Evolutionary conservation across 2,329 filamentous ascomycete genomes (phyloP).

Genomic region (Amesomyces nigricolor): DNA sequence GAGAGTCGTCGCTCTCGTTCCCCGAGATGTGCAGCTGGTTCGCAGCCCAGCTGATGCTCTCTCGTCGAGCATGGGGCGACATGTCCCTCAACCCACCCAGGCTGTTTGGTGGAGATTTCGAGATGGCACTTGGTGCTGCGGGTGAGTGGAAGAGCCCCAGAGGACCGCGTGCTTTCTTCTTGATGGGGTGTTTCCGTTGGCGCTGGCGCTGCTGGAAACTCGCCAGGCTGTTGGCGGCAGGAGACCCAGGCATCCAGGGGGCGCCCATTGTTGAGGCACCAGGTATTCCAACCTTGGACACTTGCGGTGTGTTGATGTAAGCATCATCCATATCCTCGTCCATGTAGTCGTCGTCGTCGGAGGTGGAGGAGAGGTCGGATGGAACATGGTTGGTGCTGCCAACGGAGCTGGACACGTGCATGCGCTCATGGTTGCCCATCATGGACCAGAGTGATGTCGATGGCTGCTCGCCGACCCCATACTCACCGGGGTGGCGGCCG

Average conservation of each 20-base stretch:
- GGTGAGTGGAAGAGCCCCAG: conserved; percentile 45
- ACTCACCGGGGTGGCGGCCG: conserved; percentile 44
- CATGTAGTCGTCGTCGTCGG: conserved; percentile 64
- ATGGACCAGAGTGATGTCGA: conserved; percentile 68
- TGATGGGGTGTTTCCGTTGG: conserved; percentile 57
- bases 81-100: conserved; percentile 31
- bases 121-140: conserved; percentile 36
- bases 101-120: conserved; percentile 65
- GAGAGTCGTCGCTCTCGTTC: conserved; percentile 72
- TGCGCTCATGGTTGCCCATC: conserved; percentile 63
- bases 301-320: conserved; percentile 78
- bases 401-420: conserved; percentile 71
- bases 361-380: conserved; percentile 72
- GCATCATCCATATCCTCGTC: conserved; percentile 74
- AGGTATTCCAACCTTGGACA: conserved; percentile 52
- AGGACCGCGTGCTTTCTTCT: conserved; percentile 45
- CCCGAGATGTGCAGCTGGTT: conserved; percentile 80
- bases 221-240: conserved; percentile 68
- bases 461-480: conserved; percentile 54
- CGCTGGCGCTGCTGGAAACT: conserved; percentile 77
- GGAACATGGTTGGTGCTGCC: conserved; percentile 69
- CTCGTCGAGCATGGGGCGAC: conserved; percentile 56
- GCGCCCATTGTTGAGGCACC: conserved; percentile 46
- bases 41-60: conserved; percentile 86
- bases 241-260: conserved; percentile 62